Evolutionary conservation across 1,284 basidiomycete genomes (phyloP).

Genomic region (Apiotrichum domesticum): DNA sequence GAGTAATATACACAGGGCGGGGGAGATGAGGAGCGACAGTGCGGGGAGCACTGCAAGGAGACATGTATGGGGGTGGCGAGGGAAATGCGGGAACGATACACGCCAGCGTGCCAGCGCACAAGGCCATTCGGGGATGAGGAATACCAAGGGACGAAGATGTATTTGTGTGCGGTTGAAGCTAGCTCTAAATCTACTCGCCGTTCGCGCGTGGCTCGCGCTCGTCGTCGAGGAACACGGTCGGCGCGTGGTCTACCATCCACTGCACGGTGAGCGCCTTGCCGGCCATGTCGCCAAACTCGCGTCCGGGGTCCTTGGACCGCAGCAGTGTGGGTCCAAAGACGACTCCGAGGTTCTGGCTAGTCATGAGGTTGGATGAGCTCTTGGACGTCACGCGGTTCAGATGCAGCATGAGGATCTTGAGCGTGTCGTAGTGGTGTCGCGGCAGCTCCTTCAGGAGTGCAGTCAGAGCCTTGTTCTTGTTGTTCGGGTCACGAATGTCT

Average conservation of each 20-base stretch:
- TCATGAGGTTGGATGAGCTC: slow-evolving; percentile 82
- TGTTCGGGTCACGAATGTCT: slow-evolving; percentile 58
- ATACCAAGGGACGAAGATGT: too few species aligned
- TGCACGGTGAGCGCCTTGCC: slow-evolving; percentile 87
- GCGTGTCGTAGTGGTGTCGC: slow-evolving; percentile 76
- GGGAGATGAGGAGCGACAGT: too few species aligned
- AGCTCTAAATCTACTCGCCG: not conserved
- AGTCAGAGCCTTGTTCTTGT: slow-evolving; percentile 60
- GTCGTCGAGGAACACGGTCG: slow-evolving; percentile 41
- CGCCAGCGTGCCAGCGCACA: too few species aligned
- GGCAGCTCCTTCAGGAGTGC: slow-evolving; percentile 75
- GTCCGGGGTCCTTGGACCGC: slow-evolving; percentile 74
- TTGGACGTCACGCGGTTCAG: slow-evolving; percentile 70
- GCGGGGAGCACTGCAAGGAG: too few species aligned
- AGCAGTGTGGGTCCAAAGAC: slow-evolving; percentile 99
- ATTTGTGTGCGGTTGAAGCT: not conserved
- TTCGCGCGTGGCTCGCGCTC: not conserved
- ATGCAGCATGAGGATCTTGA: slow-evolving; percentile 78
- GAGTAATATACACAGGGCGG: too few species aligned
- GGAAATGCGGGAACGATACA: too few species aligned
- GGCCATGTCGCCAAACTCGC: slow-evolving; percentile 85
- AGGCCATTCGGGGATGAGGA: too few species aligned
- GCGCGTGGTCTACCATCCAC: slow-evolving; percentile 87
- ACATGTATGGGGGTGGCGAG: too few species aligned
- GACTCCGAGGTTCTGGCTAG: slow-evolving; percentile 92